A percentile compares a stretch with the other conserved stretches of the same genome.
phyloP scores from a whole-genome alignment of 108 stramenopile species.

The Conticribra weissflogii region DNA sequence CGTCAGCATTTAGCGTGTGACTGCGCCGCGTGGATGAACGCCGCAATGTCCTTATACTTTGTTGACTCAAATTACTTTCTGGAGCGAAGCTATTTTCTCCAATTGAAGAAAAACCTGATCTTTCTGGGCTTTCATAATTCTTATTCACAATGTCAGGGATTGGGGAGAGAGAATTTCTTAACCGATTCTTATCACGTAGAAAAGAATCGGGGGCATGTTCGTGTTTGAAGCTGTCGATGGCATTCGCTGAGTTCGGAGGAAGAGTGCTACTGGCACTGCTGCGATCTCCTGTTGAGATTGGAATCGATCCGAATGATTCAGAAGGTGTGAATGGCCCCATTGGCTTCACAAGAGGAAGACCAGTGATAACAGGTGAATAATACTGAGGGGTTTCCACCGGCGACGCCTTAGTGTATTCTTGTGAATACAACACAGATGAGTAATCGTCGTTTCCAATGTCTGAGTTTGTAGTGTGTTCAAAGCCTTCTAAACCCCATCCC shows the following conservation, averaged over 20 bases:
- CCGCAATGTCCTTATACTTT: background rate
- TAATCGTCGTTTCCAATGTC: background rate
- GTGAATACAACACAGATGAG: background rate
- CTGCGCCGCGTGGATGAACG: constrained; percentile 9
- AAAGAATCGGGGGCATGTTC: background rate
- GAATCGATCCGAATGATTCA: constrained; percentile 41
- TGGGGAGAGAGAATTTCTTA: background rate
- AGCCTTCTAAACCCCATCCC: constrained; percentile 39
- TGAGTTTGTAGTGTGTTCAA: constrained; percentile 3
- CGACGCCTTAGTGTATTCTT: background rate
- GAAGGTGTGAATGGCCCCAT: constrained; percentile 49
- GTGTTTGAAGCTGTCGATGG: background rate
- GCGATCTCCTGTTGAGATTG: constrained; percentile 1
- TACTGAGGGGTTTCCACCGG: background rate
- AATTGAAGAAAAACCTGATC: background rate
- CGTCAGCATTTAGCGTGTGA: constrained; percentile 2
- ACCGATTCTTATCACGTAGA: background rate
- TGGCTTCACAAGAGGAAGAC: constrained; percentile 27
- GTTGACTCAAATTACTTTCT: background rate
- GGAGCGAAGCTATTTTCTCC: background rate
- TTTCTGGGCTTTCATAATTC: background rate
- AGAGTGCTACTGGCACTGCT: background rate
- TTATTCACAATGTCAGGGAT: background rate
- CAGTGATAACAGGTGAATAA: constrained; percentile 1
- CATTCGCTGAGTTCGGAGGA: background rate